A percentile compares a stretch with the other conserved stretches of the same genome.
phyloP scores from a whole-genome alignment of 2,329 filamentous ascomycete species.

The Claviceps arundinis region DNA sequence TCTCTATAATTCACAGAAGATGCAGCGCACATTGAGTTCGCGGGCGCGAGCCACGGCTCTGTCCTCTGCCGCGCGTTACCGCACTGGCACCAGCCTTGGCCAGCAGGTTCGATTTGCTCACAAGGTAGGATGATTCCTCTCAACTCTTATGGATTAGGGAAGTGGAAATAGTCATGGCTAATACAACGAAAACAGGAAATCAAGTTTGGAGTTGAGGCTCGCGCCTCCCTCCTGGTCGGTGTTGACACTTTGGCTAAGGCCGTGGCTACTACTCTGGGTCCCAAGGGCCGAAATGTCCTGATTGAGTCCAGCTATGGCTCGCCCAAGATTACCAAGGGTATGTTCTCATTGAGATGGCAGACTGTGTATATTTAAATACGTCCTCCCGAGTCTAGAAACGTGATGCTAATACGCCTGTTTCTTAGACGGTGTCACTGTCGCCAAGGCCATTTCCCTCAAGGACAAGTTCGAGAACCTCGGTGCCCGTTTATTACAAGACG shows the following conservation, averaged over 20 bases:
- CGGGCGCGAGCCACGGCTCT: constrained; percentile 68
- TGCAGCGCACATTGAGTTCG: constrained; percentile 92
- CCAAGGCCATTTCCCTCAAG: constrained; percentile 80
- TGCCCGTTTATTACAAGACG: constrained; percentile 90
- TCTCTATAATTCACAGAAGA: constrained; percentile 36
- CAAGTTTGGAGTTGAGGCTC: constrained; percentile 93
- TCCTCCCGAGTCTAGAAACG: background rate
- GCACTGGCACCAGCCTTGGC: constrained; percentile 50
- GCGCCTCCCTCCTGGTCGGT: constrained; percentile 78
- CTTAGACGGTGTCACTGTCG: constrained; percentile 75
- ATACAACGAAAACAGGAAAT: constrained; percentile 54
- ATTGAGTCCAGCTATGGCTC: constrained; percentile 98
- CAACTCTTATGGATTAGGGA: background rate
- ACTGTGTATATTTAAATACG: constrained; percentile 15
- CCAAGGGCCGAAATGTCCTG: constrained; percentile 95
- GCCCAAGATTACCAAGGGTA: constrained; percentile 98
- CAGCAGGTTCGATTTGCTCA: constrained; percentile 94
- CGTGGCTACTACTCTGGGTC: constrained; percentile 88
- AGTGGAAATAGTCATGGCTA: background rate
- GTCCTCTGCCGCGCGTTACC: constrained; percentile 54
- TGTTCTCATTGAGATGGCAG: background rate
- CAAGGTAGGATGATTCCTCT: constrained; percentile 53
- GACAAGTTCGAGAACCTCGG: constrained; percentile 99
- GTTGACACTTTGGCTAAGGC: constrained; percentile 95
- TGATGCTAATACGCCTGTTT: constrained; percentile 8